Conservation (phyloP, 106 monocot genomes). For the Dioscorea zingiberensis region DNA sequence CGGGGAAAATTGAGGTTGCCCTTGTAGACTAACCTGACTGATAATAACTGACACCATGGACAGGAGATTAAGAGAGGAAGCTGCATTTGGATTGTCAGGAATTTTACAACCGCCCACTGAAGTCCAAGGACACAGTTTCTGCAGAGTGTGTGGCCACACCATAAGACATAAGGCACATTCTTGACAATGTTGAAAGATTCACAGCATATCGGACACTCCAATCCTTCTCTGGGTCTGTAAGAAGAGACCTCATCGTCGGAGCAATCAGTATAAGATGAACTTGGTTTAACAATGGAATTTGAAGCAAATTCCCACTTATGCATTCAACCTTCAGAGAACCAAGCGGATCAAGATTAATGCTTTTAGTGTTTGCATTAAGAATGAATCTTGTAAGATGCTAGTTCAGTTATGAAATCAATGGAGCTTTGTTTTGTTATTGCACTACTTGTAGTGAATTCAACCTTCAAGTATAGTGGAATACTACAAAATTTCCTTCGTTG, state of each 20-base stretch:
- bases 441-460: not conserved
- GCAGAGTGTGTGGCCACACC: slow-evolving; percentile 23
- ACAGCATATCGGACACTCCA: slow-evolving; percentile 21
- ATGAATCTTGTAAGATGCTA: not conserved
- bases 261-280: slow-evolving; percentile 2
- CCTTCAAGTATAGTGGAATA: not conserved
- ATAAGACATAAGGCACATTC: slow-evolving; percentile 17
- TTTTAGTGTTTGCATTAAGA: not conserved
- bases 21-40: slow-evolving; percentile 9
- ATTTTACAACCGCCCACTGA: slow-evolving; percentile 9
- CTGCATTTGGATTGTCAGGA: slow-evolving; percentile 1
- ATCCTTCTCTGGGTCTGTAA: not conserved
- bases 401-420: not conserved
- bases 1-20: slow-evolving; percentile 14
- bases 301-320: slow-evolving; percentile 2
- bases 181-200: slow-evolving; percentile 17
- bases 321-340: not conserved
- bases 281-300: not conserved
- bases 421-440: no score
- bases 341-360: not conserved
- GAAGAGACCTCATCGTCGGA: slow-evolving; percentile 8
- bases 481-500: not conserved
- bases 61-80: slow-evolving; percentile 20
- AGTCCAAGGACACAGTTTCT: slow-evolving; percentile 15
- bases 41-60: slow-evolving; percentile 16